Conservation (phyloP, 306 rosid genomes). For the Begonia loranthoides region DNA sequence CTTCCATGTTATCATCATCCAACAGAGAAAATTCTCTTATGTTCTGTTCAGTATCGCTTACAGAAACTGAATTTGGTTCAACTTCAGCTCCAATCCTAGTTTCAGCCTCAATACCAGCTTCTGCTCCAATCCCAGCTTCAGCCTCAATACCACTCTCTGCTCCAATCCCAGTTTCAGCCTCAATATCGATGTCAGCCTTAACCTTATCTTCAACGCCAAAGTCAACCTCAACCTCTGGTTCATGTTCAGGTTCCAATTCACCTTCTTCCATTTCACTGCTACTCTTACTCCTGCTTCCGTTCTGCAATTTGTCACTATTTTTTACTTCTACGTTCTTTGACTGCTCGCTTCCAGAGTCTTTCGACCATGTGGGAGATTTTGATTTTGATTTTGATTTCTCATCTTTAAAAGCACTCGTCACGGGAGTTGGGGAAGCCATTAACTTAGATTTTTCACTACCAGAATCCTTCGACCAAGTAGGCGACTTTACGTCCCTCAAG, state of each 20-base stretch:
- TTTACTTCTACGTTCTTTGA: conserved; percentile 76
- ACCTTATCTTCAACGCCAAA: no score
- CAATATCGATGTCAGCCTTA: no score
- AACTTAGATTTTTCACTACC: conserved; percentile 32
- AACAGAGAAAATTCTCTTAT: conserved; percentile 1
- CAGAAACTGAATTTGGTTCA: conserved; percentile 7
- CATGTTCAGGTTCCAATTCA: conserved; percentile 32
- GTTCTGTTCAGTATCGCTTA: conserved; percentile 15
- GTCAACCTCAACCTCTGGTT: no score
- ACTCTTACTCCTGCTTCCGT: conserved; percentile 45
- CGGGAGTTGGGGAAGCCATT: conserved; percentile 19
- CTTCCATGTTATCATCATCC: conserved; percentile 19
- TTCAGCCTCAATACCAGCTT: background rate
- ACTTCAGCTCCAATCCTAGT: conserved; percentile 5
- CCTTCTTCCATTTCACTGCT: conserved; percentile 83
- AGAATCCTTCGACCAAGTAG: conserved; percentile 33
- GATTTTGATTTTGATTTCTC: conserved; percentile 30
- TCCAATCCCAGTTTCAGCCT: conserved; percentile 2
- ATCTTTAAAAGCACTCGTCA: conserved; percentile 14
- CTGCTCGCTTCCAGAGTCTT: conserved; percentile 77
- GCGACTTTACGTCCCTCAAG: conserved; percentile 55
- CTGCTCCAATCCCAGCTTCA: conserved; percentile 1
- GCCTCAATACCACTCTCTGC: no score
- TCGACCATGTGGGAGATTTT: conserved; percentile 65
- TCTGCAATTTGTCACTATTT: conserved; percentile 32